Conservation (phyloP, 345 rosid species). For the Noccaea caerulescens region DNA sequence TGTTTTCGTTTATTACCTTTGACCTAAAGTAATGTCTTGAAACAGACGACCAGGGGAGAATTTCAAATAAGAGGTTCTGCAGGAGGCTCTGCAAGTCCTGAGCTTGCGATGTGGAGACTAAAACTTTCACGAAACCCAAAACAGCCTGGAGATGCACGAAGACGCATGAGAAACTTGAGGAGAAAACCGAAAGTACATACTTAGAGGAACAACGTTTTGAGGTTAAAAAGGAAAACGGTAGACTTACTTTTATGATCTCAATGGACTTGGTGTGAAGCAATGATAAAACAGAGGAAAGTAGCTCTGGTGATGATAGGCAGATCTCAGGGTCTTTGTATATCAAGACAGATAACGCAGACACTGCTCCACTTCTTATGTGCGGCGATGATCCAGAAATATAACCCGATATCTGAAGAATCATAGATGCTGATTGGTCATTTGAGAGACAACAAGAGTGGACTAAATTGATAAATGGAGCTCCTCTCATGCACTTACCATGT, state of each 20-base stretch:
- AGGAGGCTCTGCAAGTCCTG: conserved; percentile 70
- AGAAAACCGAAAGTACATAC: conserved; percentile 1
- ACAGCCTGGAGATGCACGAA: conserved; percentile 59
- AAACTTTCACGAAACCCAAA: conserved; percentile 85
- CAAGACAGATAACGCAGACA: conserved; percentile 83
- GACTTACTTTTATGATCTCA: conserved; percentile 80
- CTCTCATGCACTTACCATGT: conserved; percentile 60
- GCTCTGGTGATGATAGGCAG: conserved; percentile 63
- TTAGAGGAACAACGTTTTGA: conserved; percentile 5
- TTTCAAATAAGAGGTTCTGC: conserved; percentile 54
- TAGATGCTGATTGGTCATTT: conserved; percentile 13
- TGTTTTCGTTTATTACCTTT: conserved; percentile 52
- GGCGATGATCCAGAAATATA: conserved; percentile 92
- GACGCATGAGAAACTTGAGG: conserved; percentile 27
- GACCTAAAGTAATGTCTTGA: conserved; percentile 89
- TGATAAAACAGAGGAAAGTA: conserved; percentile 73
- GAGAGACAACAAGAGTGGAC: conserved; percentile 1
- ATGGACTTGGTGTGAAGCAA: conserved; percentile 79
- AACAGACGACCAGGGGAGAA: conserved; percentile 82
- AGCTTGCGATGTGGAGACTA: conserved; percentile 69
- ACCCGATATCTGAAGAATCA: conserved; percentile 72
- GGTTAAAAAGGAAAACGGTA: neutral
- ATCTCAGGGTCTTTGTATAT: conserved; percentile 67
- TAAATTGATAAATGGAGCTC: neutral
- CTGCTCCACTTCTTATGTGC: conserved; percentile 92